Evolutionary conservation across 2,329 filamentous ascomycete genomes (phyloP), one percentile per base, ranked within the genome.

Genomic region (Colletotrichum sp.): DNA sequence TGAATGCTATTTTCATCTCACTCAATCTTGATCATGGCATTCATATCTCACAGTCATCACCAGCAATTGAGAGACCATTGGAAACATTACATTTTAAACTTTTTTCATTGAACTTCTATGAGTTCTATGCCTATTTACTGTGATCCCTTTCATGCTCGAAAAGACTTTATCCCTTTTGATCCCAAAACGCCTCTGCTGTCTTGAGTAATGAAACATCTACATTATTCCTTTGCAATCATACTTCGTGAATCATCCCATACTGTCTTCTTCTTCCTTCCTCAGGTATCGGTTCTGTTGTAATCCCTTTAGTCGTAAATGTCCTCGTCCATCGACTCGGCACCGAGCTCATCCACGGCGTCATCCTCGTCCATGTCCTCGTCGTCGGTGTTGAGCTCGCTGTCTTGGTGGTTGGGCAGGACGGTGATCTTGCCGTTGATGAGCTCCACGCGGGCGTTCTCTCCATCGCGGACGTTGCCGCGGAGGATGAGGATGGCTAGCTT

Each of bases 401-500:
- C 92, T 1, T 82, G 78, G 84, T 99, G 97, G 84, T 99, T 99
- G 8, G 96, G 89, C 28, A 97, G 82, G 3, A 99, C 95, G 4
- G 92, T 87, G 75, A 99, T 93, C 84, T 95, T 95, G 62, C 95
- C 95, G 78, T 95, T 92, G 34, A 94, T 90, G 76, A 99, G 89
- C 62, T 95, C 92, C 28, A 99, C 95, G 30, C 91, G 89, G 2
- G 97, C 97, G 3, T 85, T 87, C 87, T 99, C 97, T 59, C 96
- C 96, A 79, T 99, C 96, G 80, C 90, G 92, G 83, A 99, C 93
- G 71, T 91, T 93, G 78, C 95, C 95, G 78, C 96, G 92, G 28
- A 99, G 90, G 78, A 99, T 98, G 78, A 99, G 90, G 55, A 99
- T 95, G 3, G 97, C 97, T 78, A 99, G 88, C 66, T 93, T 93